phyloP scores from a whole-genome alignment of 2,329 filamentous ascomycete species.

The Mariannaea sp. region DNA sequence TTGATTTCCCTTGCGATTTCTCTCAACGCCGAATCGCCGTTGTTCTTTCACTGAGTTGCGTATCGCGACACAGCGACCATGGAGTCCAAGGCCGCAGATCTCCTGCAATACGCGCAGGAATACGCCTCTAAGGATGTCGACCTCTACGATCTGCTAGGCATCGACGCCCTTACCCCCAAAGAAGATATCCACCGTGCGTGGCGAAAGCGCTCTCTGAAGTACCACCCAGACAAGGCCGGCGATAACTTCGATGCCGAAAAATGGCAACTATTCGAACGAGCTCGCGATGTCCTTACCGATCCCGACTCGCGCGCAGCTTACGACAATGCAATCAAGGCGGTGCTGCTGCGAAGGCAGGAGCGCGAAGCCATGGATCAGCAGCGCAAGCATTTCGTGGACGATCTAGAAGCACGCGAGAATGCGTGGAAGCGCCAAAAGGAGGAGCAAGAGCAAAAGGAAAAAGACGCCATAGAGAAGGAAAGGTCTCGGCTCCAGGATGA shows the following conservation, averaged over 20 bases:
- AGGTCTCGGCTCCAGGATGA: slow-evolving; percentile 44
- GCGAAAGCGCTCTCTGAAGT: slow-evolving; percentile 82
- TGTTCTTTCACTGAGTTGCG: background rate
- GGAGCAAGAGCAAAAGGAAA: slow-evolving; percentile 46
- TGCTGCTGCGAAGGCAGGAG: slow-evolving; percentile 70
- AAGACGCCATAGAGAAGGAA: slow-evolving; percentile 46
- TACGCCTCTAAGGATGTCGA: slow-evolving; percentile 68
- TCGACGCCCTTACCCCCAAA: slow-evolving; percentile 67
- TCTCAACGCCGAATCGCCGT: background rate
- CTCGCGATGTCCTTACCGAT: slow-evolving; percentile 82
- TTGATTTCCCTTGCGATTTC: background rate
- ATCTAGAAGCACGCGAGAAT: slow-evolving; percentile 78
- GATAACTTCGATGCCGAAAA: slow-evolving; percentile 75
- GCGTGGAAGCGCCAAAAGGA: slow-evolving; percentile 65
- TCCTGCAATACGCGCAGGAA: slow-evolving; percentile 59
- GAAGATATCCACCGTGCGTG: slow-evolving; percentile 84
- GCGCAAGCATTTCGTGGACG: slow-evolving; percentile 79
- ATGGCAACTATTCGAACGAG: slow-evolving; percentile 84
- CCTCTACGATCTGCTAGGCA: slow-evolving; percentile 76
- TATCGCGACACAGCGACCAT: slow-evolving; percentile 29
- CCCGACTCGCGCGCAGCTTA: slow-evolving; percentile 74
- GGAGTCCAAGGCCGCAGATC: slow-evolving; percentile 51
- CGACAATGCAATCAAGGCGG: slow-evolving; percentile 75
- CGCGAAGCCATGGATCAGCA: slow-evolving; percentile 74
- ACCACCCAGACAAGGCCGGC: slow-evolving; percentile 91